Evolutionary conservation across 768 basidiomycete genomes (phyloP).

Genomic region (Dictyophora rubrovolvata): DNA sequence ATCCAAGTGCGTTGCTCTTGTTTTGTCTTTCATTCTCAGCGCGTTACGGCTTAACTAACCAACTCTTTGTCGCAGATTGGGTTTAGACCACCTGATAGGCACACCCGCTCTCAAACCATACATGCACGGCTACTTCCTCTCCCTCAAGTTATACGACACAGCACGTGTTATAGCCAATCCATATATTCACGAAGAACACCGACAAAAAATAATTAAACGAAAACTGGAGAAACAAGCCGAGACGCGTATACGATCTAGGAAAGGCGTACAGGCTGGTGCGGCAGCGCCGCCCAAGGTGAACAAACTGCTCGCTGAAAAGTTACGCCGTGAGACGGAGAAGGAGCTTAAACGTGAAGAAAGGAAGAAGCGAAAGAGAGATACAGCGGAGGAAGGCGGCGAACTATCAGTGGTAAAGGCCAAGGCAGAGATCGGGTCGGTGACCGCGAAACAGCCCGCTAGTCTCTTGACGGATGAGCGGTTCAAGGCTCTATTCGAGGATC

Average conservation of each 20-base stretch:
- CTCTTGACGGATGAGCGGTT: constrained; percentile 85
- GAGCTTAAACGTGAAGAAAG: constrained; percentile 21
- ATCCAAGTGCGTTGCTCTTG: constrained; percentile 50
- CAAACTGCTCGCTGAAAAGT: constrained; percentile 79
- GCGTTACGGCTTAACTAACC: not conserved
- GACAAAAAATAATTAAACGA: constrained; percentile 76
- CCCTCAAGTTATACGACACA: constrained; percentile 91
- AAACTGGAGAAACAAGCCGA: constrained; percentile 93
- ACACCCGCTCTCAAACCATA: constrained; percentile 95
- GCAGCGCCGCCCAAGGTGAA: constrained; percentile 54
- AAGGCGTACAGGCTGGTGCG: constrained; percentile 30
- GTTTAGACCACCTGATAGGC: constrained; percentile 90
- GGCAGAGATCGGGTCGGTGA: too few species aligned
- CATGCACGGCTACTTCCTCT: constrained; percentile 99
- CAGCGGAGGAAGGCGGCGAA: constrained; percentile 40
- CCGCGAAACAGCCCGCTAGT: constrained; percentile 28
- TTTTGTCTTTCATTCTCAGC: not conserved
- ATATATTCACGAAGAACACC: constrained; percentile 89
- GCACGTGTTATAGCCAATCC: constrained; percentile 95
- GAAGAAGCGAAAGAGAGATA: constrained; percentile 41
- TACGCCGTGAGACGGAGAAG: constrained; percentile 37
- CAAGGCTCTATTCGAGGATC: constrained; percentile 80
- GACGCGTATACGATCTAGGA: constrained; percentile 78
- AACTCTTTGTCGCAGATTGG: constrained; percentile 44
- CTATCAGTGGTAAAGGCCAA: constrained; percentile 21